phyloP scores from a whole-genome alignment of 805 yeast genomes.

The Myxozyma kluyveri region DNA sequence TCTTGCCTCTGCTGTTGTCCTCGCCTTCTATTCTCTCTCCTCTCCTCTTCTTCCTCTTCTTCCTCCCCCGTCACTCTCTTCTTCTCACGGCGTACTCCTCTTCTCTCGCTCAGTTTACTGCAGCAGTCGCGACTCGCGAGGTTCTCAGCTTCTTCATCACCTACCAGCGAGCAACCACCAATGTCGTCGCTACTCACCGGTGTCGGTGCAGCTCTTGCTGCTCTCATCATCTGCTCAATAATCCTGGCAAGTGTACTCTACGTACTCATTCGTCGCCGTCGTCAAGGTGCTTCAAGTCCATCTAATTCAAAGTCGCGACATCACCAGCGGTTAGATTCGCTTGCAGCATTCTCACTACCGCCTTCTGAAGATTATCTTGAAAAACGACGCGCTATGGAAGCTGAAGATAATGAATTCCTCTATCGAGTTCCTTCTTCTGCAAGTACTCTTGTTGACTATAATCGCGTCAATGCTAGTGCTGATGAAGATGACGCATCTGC shows the following conservation, averaged over 20 bases:
- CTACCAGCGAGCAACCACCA: not conserved
- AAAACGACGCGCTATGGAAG: too few relatives aligned
- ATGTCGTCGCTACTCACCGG: too few relatives aligned
- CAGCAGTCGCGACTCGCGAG: not conserved
- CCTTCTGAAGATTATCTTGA: not conserved
- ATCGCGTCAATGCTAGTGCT: not conserved
- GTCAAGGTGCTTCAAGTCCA: not conserved
- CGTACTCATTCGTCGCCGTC: not conserved
- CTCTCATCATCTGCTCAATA: not conserved
- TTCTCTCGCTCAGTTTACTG: not conserved
- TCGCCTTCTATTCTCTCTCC: not conserved
- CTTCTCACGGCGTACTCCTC: not conserved
- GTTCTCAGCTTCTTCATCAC: not conserved
- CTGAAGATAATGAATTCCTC: too few relatives aligned
- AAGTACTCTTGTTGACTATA: not conserved
- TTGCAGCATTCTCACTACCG: not conserved
- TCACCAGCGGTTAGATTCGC: not conserved
- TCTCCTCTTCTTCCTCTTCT: not conserved
- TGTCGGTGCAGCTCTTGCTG: too few relatives aligned
- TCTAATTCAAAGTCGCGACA: not conserved
- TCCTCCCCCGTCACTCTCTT: not conserved
- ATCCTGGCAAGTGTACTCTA: not conserved
- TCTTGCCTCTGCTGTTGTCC: not conserved
- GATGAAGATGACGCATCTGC: not conserved
- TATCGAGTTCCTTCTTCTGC: not conserved